Percentiles rank a stretch among this genome's conserved stretches.
Conservation (phyloP, 441 rosid species). For the Arabidopsis lyrata region DNA sequence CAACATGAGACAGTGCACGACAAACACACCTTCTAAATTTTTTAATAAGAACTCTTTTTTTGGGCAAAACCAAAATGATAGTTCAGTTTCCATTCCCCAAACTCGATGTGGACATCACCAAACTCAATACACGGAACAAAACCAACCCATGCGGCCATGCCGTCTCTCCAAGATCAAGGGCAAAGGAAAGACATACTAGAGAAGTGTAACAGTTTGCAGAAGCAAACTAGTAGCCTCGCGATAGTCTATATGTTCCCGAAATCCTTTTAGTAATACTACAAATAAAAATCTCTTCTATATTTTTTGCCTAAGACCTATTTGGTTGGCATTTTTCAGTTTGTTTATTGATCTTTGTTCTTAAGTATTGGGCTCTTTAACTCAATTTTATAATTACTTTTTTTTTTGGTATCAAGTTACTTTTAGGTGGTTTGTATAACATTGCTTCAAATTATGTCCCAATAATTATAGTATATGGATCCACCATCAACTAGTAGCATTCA, state of each 20-base stretch:
- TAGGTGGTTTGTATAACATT: neutral
- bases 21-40: neutral
- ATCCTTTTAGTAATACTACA: too few relatives aligned
- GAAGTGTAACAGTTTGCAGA: neutral
- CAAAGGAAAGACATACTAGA: neutral
- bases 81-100: too few relatives aligned
- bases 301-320: neutral
- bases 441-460: conserved; percentile 2
- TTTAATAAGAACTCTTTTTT: too few relatives aligned
- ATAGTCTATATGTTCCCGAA: too few relatives aligned
- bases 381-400: neutral
- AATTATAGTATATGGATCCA: conserved; percentile 14
- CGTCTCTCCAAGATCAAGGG: neutral
- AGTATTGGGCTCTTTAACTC: conserved; percentile 7
- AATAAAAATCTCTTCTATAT: too few relatives aligned
- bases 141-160: neutral
- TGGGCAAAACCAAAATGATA: too few relatives aligned
- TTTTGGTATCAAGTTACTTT: too few relatives aligned
- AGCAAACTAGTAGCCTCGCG: neutral
- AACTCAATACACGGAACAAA: neutral
- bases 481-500: conserved; percentile 11
- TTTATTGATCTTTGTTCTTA: neutral
- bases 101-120: too few relatives aligned
- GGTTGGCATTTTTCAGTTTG: neutral
- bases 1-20: neutral